Base-by-base conservation (phyloP, 306 rosid species). In the Sophora flavescens region DNA sequence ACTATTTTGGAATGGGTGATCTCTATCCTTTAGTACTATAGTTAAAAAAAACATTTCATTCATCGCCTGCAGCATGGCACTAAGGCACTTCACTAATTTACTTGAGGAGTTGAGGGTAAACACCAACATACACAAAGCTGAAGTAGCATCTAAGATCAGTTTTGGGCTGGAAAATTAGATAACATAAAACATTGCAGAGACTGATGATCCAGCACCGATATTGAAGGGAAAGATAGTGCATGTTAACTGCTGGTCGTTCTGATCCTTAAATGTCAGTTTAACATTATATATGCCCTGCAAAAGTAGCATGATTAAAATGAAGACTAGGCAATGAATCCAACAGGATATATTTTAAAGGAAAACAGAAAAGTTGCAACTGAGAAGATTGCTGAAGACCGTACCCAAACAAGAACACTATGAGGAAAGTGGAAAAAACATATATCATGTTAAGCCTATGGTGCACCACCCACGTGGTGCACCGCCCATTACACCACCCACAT, bases 201-300 rank as follows among this genome's bases (percentile, higher is more conserved):
- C 72, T 1, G 67, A 62, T 48, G 89, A 84, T 67, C 82, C 57
- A 9, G 88, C 57, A 60, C 83, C 84, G 18, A 91, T 87, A 39
- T 79, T 91, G 82, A 93, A 91, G 47, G 85, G 79, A 84, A 93
- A 93, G 74, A 1, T 57, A 33, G 89, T 81, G 84, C 98, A 91
- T 26, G 91, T 83, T 76, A 93, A 80, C 68, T 42, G 75, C 47
- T 80, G 53, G 10, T 76, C 33, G 0, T 74, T 72, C 8, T 61
- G 39, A 65, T 76, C 83, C 81, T 78, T 52, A 17, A 93, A 51
- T 13, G 74, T 87, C 89, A 91, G 88, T 77, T 71, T 89, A 45
- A 91, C 90, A 35, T 75, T 72, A 74, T 93, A 89, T 11, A 87
- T 68, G 17, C 96, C 98, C 97, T 93, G 88, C 74, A 74, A 53